These are phyloP conservation scores for Sclerotinia subarctica DNA, from an alignment of 2,329 filamentous ascomycete species.

Conservation along the genomic window DNA sequence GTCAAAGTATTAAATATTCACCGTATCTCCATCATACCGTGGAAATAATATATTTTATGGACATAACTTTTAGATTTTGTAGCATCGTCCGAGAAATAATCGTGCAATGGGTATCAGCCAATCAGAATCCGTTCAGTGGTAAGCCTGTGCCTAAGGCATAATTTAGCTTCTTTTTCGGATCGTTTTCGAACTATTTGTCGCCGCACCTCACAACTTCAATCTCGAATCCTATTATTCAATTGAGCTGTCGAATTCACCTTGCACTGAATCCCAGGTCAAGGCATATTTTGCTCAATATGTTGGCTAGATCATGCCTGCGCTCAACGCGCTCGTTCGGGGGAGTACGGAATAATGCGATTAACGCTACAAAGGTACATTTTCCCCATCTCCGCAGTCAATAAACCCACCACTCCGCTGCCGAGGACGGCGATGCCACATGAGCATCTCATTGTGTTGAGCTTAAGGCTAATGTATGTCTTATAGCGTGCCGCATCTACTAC, in stretches of 20 bases:
- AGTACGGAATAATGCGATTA: conserved; percentile 69
- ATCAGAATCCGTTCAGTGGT: conserved; percentile 17
- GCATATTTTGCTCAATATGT: conserved; percentile 61
- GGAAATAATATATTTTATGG: background rate
- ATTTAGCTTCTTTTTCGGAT: conserved; percentile 21
- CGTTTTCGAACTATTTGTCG: conserved; percentile 19
- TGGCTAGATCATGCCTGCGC: conserved; percentile 89
- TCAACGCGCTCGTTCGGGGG: conserved; percentile 80
- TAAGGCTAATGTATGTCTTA: conserved; percentile 42
- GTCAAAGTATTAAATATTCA: background rate
- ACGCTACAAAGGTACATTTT: conserved; percentile 69
- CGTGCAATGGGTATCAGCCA: conserved; percentile 9
- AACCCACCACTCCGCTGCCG: conserved; percentile 32
- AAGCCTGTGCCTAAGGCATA: conserved; percentile 19
- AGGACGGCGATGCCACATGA: background rate
- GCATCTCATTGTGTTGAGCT: background rate
- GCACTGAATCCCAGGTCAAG: conserved; percentile 37
- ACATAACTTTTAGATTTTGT: background rate
- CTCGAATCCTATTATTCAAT: conserved; percentile 35
- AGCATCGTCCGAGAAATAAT: conserved; percentile 17
- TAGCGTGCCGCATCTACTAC: conserved; percentile 63
- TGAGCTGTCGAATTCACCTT: conserved; percentile 32
- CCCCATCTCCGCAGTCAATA: conserved; percentile 14
- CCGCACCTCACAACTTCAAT: conserved; percentile 28
- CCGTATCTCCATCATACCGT: background rate